Conservation (phyloP, 73 alveolate genomes). For the Effrenium voratum region DNA sequence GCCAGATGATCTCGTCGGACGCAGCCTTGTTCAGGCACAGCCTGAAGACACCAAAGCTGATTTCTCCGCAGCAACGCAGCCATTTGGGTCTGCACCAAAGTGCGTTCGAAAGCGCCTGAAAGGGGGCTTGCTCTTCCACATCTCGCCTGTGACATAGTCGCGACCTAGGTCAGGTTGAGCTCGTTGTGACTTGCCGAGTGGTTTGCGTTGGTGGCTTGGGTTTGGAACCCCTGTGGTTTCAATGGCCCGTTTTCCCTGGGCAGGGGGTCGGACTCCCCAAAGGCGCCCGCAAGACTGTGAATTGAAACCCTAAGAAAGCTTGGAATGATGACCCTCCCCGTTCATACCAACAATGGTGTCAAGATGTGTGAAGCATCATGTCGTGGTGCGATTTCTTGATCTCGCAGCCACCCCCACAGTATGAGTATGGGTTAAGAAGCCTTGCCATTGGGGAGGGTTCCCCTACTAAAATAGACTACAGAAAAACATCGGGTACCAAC, state of each 20-base stretch:
- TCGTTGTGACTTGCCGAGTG: not conserved
- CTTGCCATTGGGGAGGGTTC: too few species aligned
- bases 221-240: not conserved
- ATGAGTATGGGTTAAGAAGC: too few species aligned
- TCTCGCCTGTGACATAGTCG: constrained; percentile 67
- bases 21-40: constrained; percentile 87
- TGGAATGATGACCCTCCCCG: too few species aligned
- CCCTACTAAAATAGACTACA: too few species aligned
- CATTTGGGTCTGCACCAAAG: not conserved
- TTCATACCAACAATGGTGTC: too few species aligned
- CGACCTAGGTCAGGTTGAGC: not conserved
- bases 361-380: too few species aligned
- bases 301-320: too few species aligned
- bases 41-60: not conserved
- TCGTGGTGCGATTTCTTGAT: too few species aligned
- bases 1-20: constrained; percentile 92
- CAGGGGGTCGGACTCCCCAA: not conserved
- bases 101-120: constrained; percentile 20
- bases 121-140: constrained; percentile 94
- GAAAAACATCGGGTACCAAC: too few species aligned
- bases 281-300: too few species aligned
- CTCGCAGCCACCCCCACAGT: too few species aligned
- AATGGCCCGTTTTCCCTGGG: not conserved
- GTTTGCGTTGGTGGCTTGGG: not conserved
- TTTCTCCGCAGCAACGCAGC: not conserved